These are phyloP conservation scores for Bipolaris zeicola DNA, from an alignment of 2,329 filamentous ascomycete species.

Conservation along the genomic window DNA sequence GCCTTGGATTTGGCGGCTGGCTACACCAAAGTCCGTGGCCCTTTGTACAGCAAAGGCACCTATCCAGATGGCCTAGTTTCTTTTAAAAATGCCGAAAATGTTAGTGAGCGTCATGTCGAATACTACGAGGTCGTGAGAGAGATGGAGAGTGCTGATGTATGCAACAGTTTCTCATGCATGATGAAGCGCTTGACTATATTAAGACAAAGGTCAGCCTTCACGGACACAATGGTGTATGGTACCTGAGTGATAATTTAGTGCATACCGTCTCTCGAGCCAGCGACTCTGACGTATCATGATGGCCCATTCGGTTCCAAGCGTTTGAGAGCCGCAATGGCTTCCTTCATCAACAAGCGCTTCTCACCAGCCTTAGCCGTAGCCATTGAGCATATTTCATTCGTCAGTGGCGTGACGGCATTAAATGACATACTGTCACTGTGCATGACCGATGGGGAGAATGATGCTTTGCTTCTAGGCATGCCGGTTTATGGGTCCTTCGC, in stretches of 20 bases:
- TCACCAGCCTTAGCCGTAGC: constrained; percentile 1
- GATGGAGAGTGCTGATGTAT: neutral
- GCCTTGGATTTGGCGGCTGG: constrained; percentile 8
- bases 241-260: constrained; percentile 1
- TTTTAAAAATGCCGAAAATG: constrained; percentile 8
- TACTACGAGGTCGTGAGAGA: neutral
- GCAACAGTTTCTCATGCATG: constrained; percentile 8
- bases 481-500: constrained; percentile 12
- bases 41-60: constrained; percentile 1
- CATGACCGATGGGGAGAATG: constrained; percentile 7
- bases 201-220: constrained; percentile 10
- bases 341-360: constrained; percentile 10
- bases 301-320: constrained; percentile 9
- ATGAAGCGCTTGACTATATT: neutral
- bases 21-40: constrained; percentile 11
- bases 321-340: constrained; percentile 7
- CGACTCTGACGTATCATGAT: constrained; percentile 11
- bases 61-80: constrained; percentile 7
- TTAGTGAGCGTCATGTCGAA: neutral
- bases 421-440: constrained; percentile 12
- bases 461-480: constrained; percentile 14
- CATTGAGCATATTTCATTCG: constrained; percentile 6
- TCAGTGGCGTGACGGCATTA: constrained; percentile 8
- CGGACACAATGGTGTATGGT: neutral
- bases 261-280: neutral